phyloP scores from a whole-genome alignment of 495 filamentous ascomycete genomes.

The Penicillium chermesinum region DNA sequence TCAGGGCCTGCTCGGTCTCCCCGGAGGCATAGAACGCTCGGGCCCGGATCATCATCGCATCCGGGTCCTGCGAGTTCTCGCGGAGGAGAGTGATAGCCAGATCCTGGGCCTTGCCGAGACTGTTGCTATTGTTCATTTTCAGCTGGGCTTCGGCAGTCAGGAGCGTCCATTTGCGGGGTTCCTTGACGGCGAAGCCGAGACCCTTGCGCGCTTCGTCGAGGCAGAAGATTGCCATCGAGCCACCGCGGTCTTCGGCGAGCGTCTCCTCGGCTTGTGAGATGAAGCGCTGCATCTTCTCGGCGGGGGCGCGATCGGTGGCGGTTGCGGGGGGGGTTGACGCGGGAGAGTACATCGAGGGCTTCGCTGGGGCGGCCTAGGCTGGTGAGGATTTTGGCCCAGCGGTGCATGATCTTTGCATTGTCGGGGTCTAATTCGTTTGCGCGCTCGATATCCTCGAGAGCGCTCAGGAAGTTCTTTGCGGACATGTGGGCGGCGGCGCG shows the following conservation, averaged over 20 bases:
- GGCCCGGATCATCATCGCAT: constrained; percentile 86
- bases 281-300: constrained; percentile 78
- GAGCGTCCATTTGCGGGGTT: constrained; percentile 87
- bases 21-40: constrained; percentile 83
- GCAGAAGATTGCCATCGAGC: constrained; percentile 88
- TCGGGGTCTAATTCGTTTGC: constrained; percentile 76
- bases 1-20: constrained; percentile 91
- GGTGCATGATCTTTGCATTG: constrained; percentile 81
- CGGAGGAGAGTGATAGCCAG: constrained; percentile 82
- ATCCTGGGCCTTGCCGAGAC: constrained; percentile 85
- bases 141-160: constrained; percentile 92
- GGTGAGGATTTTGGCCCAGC: constrained; percentile 83
- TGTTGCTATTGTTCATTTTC: constrained; percentile 85
- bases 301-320: constrained; percentile 72
- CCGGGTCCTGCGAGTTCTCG: constrained; percentile 83
- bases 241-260: constrained; percentile 61
- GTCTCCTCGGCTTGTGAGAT: constrained; percentile 75
- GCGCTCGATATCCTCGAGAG: constrained; percentile 75
- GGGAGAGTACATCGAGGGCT: constrained; percentile 71
- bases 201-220: constrained; percentile 81
- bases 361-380: constrained; percentile 79
- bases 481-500: constrained; percentile 91
- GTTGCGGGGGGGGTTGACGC: constrained; percentile 62
- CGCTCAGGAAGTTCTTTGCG: constrained; percentile 66
- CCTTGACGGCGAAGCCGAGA: constrained; percentile 64